A percentile compares a stretch with the other conserved stretches of the same genome.
Conservation (phyloP, 257 asterid species). For the Rubia yunnanensis region DNA sequence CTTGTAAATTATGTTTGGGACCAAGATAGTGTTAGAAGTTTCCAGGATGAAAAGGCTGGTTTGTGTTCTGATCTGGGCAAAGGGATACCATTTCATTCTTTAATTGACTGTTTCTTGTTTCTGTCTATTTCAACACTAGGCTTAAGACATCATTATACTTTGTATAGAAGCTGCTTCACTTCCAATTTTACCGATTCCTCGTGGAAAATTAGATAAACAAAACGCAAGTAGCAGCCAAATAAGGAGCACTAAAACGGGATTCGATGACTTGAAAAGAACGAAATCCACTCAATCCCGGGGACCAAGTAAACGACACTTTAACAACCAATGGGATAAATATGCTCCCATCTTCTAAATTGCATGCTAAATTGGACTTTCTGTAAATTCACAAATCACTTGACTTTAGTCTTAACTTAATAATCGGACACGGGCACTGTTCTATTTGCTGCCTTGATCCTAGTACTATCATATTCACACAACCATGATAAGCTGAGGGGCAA, state of each 20-base stretch:
- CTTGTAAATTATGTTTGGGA: too few relatives aligned
- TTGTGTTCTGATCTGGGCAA: not conserved
- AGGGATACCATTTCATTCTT: not conserved
- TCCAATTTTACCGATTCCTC: not conserved
- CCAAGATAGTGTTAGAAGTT: not conserved
- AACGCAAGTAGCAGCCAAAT: not conserved
- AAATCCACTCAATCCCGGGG: not conserved
- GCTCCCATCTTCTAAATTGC: not conserved
- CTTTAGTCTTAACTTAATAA: not conserved
- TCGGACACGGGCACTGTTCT: not conserved
- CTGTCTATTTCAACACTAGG: not conserved
- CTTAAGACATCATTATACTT: not conserved
- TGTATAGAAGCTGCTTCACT: not conserved
- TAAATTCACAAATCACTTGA: not conserved
- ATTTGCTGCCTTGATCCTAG: not conserved
- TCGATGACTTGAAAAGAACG: not conserved
- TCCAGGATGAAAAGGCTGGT: not conserved
- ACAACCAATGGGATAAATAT: not conserved
- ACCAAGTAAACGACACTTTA: constrained; percentile 4
- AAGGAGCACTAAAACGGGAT: not conserved
- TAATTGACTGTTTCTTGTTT: not conserved
- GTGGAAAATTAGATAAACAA: not conserved
- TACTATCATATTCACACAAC: not conserved
- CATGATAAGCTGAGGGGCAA: too few relatives aligned
- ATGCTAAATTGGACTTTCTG: not conserved